Evolutionary conservation across 805 yeast species (phyloP).

Genomic region (Wickerhamiella brachini): DNA sequence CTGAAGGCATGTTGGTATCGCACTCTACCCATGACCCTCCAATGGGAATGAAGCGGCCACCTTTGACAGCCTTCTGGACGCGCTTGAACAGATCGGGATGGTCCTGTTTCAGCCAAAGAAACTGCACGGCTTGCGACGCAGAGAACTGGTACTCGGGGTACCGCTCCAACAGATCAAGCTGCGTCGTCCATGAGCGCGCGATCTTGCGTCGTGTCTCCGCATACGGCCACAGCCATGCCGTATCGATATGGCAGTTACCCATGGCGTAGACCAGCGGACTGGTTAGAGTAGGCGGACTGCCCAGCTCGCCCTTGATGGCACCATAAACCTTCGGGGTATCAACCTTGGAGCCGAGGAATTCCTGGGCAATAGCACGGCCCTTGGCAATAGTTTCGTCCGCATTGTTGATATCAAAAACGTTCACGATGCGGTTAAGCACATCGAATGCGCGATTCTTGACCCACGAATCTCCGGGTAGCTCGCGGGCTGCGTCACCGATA

Average conservation of each 20-base stretch:
- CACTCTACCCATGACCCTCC: constrained; percentile 99
- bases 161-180: constrained; percentile 64
- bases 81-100: constrained; percentile 67
- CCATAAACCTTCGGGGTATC: constrained; percentile 50
- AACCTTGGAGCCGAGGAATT: constrained; percentile 49
- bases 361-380: constrained; percentile 54
- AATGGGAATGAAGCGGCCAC: constrained; percentile 70
- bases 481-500: constrained; percentile 83
- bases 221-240: constrained; percentile 99
- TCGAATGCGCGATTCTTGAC: constrained; percentile 75
- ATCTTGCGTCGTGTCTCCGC: constrained; percentile 89
- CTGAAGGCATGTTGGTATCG: constrained; percentile 91
- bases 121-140: constrained; percentile 94
- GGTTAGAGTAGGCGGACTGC: constrained; percentile 10
- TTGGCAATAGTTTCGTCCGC: constrained; percentile 34
- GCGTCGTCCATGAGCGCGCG: constrained; percentile 92
- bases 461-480: constrained; percentile 58
- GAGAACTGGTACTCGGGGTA: constrained; percentile 91
- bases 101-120: constrained; percentile 76
- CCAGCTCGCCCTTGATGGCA: constrained; percentile 20
- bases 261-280: constrained; percentile 50
- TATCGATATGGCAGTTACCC: constrained; percentile 94
- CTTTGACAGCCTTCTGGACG: constrained; percentile 46
- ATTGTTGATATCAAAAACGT: constrained; percentile 63
- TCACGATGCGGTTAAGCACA: constrained; percentile 70